These are phyloP conservation scores for Keithomyces neogunnii DNA, from an alignment of 2,329 filamentous ascomycete genomes.

Conservation along the genomic window DNA sequence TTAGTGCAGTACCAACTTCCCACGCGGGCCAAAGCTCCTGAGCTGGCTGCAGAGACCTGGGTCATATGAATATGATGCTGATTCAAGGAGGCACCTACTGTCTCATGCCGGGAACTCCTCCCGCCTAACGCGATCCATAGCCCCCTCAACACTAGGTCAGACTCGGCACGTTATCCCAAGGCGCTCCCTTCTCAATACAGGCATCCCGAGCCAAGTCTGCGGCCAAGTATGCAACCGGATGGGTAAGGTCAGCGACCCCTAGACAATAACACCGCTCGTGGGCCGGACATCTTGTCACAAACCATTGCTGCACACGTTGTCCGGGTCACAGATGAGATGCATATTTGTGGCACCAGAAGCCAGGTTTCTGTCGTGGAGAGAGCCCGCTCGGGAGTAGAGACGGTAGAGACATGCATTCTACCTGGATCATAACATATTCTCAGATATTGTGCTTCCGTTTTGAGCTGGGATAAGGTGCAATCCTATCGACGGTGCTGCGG, in stretches of 20 bases:
- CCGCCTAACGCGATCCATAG: background rate
- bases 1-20: background rate
- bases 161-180: background rate
- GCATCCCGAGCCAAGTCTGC: slow-evolving; percentile 2
- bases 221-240: slow-evolving; percentile 6
- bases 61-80: no score
- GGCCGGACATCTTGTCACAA: background rate
- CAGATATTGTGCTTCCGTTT: background rate
- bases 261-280: background rate
- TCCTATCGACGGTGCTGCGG: background rate
- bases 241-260: background rate
- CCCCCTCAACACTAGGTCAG: background rate
- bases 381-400: background rate
- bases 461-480: background rate
- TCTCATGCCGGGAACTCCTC: background rate
- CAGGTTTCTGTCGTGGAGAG: background rate
- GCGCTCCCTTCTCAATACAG: background rate
- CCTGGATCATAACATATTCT: background rate
- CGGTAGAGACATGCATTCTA: background rate
- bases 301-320: background rate
- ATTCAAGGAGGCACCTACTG: no score
- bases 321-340: background rate
- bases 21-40: background rate
- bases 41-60: background rate
- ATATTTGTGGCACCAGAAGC: background rate